A percentile compares a stretch with the other conserved stretches of the same genome.
phyloP scores from a whole-genome alignment of 225 moss, liverwort and hornwort species.

The Bryum argenteum region DNA sequence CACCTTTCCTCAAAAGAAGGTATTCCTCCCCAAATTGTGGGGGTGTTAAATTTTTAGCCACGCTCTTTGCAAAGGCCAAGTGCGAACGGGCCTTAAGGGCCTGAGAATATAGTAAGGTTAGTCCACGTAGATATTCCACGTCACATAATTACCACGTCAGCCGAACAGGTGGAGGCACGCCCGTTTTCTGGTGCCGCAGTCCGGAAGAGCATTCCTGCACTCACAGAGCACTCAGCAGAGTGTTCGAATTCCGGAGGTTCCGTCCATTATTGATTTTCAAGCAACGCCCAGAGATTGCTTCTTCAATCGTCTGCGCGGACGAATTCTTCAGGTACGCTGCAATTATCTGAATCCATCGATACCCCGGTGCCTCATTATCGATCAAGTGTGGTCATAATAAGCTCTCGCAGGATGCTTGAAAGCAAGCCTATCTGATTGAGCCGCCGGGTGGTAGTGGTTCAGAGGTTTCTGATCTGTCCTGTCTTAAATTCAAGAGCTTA shows the following conservation, averaged over 20 bases:
- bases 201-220: background rate
- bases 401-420: background rate
- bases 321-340: background rate
- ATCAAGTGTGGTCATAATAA: background rate
- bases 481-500: background rate
- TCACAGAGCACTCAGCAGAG: background rate
- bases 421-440: background rate
- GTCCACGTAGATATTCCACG: constrained; percentile 1
- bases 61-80: too few species aligned
- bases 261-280: background rate
- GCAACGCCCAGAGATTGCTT: background rate
- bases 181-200: background rate
- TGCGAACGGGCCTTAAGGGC: too few species aligned
- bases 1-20: too few species aligned
- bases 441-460: background rate
- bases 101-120: too few species aligned
- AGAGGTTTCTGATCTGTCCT: too few species aligned
- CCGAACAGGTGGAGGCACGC: background rate
- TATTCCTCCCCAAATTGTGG: too few species aligned
- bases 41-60: too few species aligned
- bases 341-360: background rate
- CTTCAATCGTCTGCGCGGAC: background rate
- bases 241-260: background rate
- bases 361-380: background rate
- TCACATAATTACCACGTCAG: constrained; percentile 10